phyloP scores from a whole-genome alignment of 2,329 filamentous ascomycete species.

The Fragosphaeria purpurea region DNA sequence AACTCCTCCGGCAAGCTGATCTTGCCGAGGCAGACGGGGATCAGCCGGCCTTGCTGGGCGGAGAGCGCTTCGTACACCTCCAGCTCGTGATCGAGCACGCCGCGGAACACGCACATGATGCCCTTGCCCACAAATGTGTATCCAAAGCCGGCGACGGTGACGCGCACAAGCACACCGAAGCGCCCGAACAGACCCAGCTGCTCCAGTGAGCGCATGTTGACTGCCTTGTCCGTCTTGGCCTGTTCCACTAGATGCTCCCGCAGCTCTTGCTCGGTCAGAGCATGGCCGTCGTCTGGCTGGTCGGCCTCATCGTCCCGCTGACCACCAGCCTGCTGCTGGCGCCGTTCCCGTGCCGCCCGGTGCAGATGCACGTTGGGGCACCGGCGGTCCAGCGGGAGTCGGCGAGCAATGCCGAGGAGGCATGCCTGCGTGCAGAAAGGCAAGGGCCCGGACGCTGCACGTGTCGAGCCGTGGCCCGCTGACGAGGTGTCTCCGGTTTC shows the following conservation, averaged over 20 bases:
- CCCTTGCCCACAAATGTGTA: constrained; percentile 1
- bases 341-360: not conserved
- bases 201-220: not conserved
- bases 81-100: not conserved
- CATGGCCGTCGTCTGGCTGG: not conserved
- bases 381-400: not conserved
- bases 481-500: not conserved
- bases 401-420: not conserved
- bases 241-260: not conserved
- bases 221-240: not conserved
- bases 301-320: too few relatives aligned
- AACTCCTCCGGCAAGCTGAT: not conserved
- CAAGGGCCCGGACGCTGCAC: not conserved
- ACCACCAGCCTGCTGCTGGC: not conserved
- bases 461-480: not conserved
- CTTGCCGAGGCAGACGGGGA: not conserved
- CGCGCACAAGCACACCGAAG: not conserved
- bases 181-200: not conserved
- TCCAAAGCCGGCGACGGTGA: not conserved
- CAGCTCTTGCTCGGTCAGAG: not conserved
- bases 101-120: not conserved
- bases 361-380: not conserved
- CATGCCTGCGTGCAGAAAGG: not conserved
- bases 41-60: not conserved
- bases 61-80: not conserved